Evolutionary conservation across 176 grass and related monocot species (phyloP), one percentile per base, ranked within the genome.

Genomic region (Zoysia japonica): DNA sequence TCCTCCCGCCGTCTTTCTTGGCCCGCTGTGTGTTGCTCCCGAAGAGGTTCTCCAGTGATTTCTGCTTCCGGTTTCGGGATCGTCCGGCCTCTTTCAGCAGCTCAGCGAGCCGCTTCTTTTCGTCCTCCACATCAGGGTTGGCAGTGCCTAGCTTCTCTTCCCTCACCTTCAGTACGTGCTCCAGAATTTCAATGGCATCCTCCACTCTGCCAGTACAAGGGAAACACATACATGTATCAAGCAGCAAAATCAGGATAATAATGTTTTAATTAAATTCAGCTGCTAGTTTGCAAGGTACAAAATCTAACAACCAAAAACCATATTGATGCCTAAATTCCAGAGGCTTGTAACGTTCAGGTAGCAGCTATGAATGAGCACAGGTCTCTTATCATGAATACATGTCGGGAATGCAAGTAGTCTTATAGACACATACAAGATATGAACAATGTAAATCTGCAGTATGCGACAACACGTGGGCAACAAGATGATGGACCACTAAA

Each of bases 121-220:
- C 96, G 0, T 99, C 96, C 68, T 99, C 96, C 3, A 99, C 88
- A 44, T 95, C 96, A 0, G 96, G 96, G 88, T 95, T 99, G 28
- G 90, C 90, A 2, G 96, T 99, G 51, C 96, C 96, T 2, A 99
- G 92, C 68, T 95, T 93, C 76, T 99, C 92, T 74, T 99, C 96
- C 44, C 96, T 78, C 76, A 93, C 90, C 78, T 99, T 99, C 44
- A 99, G 84, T 19, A 99, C 92, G 3, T 96, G 90, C 47, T 96
- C 96, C 71, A 99, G 82, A 75, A 99, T 95, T 51, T 93, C 90
- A 35, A 99, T 99, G 14, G 96, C 96, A 57, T 99, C 90, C 46
- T 93, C 96, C 77, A 99, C 96, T 75, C 96, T 99, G 78, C 37
- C 47, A 45, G 65, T 19, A 35, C 11, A 68, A 68, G 19, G 5